A percentile compares a stretch with the other conserved stretches of the same genome.
Conservation (phyloP, 768 basidiomycete species). For the Sarcomyxa edulis region DNA sequence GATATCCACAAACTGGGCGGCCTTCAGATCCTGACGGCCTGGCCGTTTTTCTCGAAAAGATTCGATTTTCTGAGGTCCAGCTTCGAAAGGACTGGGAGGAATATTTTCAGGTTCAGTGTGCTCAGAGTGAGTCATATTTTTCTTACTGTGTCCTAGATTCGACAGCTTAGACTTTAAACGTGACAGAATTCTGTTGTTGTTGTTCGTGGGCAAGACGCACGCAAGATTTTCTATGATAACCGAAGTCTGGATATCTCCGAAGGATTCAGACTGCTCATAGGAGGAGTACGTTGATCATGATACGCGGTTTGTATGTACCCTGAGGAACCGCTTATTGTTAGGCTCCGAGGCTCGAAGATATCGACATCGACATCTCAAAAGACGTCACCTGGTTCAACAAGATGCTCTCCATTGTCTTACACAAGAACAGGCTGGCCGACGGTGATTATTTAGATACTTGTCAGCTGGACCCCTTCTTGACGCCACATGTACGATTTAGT, state of each 20-base stretch:
- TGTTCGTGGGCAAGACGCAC: constrained; percentile 67
- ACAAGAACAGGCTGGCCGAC: constrained; percentile 56
- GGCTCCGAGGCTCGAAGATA: constrained; percentile 17
- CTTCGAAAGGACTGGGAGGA: constrained; percentile 61
- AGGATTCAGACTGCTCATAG: constrained; percentile 75
- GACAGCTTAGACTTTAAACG: background rate
- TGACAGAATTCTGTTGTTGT: constrained; percentile 68
- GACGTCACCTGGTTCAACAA: constrained; percentile 24
- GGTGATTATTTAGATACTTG: constrained; percentile 59
- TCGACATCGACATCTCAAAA: constrained; percentile 10
- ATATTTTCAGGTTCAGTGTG: constrained; percentile 65
- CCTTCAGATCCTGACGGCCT: constrained; percentile 5
- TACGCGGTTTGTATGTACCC: constrained; percentile 1
- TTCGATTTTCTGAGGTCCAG: constrained; percentile 73
- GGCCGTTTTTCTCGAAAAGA: constrained; percentile 63
- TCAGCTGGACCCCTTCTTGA: constrained; percentile 58
- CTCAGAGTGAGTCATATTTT: constrained; percentile 42
- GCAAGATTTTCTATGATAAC: constrained; percentile 64
- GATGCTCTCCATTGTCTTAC: constrained; percentile 77
- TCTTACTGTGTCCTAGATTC: background rate
- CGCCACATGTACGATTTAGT: constrained; percentile 33
- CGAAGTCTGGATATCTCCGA: constrained; percentile 71
- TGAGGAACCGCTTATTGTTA: constrained; percentile 1
- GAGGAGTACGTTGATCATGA: constrained; percentile 52
- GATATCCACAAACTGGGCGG: constrained; percentile 1